A percentile compares a stretch with the other conserved stretches of the same genome.
Conservation (phyloP, 495 filamentous ascomycete species). For the Lasiosphaeria ovina region DNA sequence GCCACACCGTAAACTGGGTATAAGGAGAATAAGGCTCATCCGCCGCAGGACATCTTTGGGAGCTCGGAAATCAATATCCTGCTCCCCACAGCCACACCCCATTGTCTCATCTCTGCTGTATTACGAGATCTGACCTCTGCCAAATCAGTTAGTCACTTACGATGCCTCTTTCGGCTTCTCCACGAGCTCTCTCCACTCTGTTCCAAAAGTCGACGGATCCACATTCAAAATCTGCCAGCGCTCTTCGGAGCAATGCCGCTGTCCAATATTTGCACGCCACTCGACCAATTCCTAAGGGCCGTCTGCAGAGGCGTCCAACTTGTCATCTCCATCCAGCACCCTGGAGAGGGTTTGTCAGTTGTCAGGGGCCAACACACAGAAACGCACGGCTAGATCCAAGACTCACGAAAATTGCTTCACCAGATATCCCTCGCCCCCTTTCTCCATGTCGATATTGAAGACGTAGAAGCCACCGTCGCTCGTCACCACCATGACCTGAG, state of each 20-base stretch:
- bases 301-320: constrained; percentile 45
- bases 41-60: too few relatives aligned
- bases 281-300: constrained; percentile 24
- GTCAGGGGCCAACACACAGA: constrained; percentile 1
- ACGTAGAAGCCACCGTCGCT: constrained; percentile 94
- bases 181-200: too few relatives aligned
- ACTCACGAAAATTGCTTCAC: constrained; percentile 87
- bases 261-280: too few relatives aligned
- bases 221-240: constrained; percentile 3
- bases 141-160: too few relatives aligned
- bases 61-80: too few relatives aligned
- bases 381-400: not conserved
- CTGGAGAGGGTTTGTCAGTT: constrained; percentile 24
- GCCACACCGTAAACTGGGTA: not conserved
- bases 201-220: not conserved
- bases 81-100: too few relatives aligned
- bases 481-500: constrained; percentile 97
- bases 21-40: too few relatives aligned
- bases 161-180: too few relatives aligned
- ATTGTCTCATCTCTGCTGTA: too few relatives aligned
- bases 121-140: too few relatives aligned
- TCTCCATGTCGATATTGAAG: constrained; percentile 91
- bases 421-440: constrained; percentile 88
- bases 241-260: not conserved
- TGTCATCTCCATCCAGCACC: constrained; percentile 51